A percentile compares a stretch with the other conserved stretches of the same genome.
phyloP scores from a whole-genome alignment of 345 rosid species.

The Bretschneidera sinensis region DNA sequence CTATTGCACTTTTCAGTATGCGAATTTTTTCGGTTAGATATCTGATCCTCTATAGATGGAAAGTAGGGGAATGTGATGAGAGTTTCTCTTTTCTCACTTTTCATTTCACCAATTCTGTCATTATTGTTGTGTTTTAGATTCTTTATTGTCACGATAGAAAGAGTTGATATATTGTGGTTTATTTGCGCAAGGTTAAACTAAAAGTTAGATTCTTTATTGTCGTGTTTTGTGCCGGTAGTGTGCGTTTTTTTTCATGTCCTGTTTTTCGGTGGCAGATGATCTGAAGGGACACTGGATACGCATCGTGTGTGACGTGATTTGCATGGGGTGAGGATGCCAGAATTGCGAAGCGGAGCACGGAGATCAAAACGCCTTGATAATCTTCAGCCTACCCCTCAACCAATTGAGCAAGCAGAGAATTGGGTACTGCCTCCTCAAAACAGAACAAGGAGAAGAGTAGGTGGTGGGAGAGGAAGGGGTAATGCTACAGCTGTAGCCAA shows the following conservation, averaged over 20 bases:
- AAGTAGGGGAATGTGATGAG: constrained; percentile 2
- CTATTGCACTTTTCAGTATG: constrained; percentile 20
- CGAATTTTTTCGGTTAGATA: not conserved
- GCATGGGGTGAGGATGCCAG: constrained; percentile 98
- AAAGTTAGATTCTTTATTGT: not conserved
- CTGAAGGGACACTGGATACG: constrained; percentile 26
- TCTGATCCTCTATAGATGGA: constrained; percentile 6
- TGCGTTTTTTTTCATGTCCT: constrained; percentile 7
- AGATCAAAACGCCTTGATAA: constrained; percentile 89
- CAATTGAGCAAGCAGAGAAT: constrained; percentile 61
- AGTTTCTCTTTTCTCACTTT: constrained; percentile 1
- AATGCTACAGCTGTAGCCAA: constrained; percentile 81
- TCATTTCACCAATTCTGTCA: constrained; percentile 7
- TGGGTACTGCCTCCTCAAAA: constrained; percentile 62
- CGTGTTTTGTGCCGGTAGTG: not conserved
- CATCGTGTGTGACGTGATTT: constrained; percentile 50
- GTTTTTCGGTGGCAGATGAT: constrained; percentile 34
- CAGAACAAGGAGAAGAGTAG: constrained; percentile 79
- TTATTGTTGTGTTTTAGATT: constrained; percentile 6
- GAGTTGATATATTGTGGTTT: constrained; percentile 12
- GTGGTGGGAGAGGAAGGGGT: constrained; percentile 94
- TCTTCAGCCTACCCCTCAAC: constrained; percentile 71
- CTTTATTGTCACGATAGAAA: constrained; percentile 2
- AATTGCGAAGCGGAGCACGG: constrained; percentile 96
- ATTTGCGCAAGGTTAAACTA: constrained; percentile 4